Evolutionary conservation across 208 protist genomes (phyloP), one percentile per base, ranked within the genome.

Genomic region (Leishmania gerbilli): DNA sequence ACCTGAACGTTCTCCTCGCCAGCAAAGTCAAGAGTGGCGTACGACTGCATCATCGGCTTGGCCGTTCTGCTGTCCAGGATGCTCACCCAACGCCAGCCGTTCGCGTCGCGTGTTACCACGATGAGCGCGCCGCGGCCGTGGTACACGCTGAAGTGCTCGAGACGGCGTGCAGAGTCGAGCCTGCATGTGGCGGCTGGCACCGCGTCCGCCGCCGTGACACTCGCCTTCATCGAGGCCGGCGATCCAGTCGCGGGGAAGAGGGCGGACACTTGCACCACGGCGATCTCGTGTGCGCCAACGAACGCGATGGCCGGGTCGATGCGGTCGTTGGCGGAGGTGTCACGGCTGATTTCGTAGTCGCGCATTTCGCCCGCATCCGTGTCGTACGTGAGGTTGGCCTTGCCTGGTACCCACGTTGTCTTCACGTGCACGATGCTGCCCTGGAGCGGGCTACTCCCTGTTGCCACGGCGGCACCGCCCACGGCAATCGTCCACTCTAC

Each of bases 61-160:
- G 88, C 90, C 2, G 87, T 91, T 42, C 88, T 76, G 72, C 88
- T 89, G 82, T 97, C 87, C n/a, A 97, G 74, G 60, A 95, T 83
- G 79, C 90, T 94, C n/a, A 97, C 67, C 90, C 92, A 95, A 24
- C 93, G 89, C 92, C 93, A 97, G 45, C 89, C 87, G 77, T 97
- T 95, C 40, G 87, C 88, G 67, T 97, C 93, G 53, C 87, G 81
- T 55, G 88, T 95, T 47, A 97, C 80, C 60, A 95, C 90, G 77
- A 97, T 83, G 62, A 95, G 75, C 31, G 88, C 85, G 37, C 86
- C 84, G 65, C 89, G 85, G 5, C 80, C 77, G 69, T 81, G 83
- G 79, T 91, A 97, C 71, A 91, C 76, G 65, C 83, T 87, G 53
- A 95, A 82, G 67, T 90, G 85, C 87, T 97, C 93, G 64, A 95